phyloP scores from a whole-genome alignment of 441 rosid genomes.

The Pelargonium fulgidum region DNA sequence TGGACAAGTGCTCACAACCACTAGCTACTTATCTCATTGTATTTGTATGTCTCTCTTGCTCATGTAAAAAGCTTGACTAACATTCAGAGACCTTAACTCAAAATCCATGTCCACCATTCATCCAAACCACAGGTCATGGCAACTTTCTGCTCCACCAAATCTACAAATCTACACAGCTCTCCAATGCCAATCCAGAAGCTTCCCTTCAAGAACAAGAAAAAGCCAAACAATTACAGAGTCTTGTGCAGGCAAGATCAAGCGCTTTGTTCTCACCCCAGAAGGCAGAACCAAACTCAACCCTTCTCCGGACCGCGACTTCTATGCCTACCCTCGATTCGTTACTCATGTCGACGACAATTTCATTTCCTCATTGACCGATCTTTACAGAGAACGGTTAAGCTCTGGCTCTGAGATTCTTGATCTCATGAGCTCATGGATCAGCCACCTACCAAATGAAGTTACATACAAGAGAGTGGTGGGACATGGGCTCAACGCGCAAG shows the following conservation, averaged over 20 bases:
- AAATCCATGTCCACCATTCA: slow-evolving; percentile 27
- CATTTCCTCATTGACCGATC: slow-evolving; percentile 55
- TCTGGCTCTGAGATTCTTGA: slow-evolving; percentile 64
- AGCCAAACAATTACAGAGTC: slow-evolving; percentile 28
- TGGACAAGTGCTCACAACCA: neutral
- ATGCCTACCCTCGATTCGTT: slow-evolving; percentile 68
- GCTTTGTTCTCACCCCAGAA: slow-evolving; percentile 56
- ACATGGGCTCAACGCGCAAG: slow-evolving; percentile 84
- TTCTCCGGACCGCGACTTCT: slow-evolving; percentile 63
- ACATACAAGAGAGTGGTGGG: slow-evolving; percentile 66
- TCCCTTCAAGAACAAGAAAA: slow-evolving; percentile 24
- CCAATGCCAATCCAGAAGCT: neutral
- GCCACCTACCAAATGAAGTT: slow-evolving; percentile 72
- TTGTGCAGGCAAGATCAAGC: slow-evolving; percentile 57
- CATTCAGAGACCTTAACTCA: neutral
- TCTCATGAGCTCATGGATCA: slow-evolving; percentile 90
- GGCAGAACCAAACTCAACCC: slow-evolving; percentile 59
- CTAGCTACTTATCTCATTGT: neutral
- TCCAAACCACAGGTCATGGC: slow-evolving; percentile 26
- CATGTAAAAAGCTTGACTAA: neutral
- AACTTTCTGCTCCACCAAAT: slow-evolving; percentile 10
- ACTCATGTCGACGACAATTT: slow-evolving; percentile 76
- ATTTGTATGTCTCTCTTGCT: too few species aligned
- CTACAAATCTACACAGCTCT: slow-evolving; percentile 8
- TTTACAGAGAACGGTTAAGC: slow-evolving; percentile 52